Evolutionary conservation across 768 basidiomycete genomes (phyloP).

Genomic region (Lactarius trivialis): DNA sequence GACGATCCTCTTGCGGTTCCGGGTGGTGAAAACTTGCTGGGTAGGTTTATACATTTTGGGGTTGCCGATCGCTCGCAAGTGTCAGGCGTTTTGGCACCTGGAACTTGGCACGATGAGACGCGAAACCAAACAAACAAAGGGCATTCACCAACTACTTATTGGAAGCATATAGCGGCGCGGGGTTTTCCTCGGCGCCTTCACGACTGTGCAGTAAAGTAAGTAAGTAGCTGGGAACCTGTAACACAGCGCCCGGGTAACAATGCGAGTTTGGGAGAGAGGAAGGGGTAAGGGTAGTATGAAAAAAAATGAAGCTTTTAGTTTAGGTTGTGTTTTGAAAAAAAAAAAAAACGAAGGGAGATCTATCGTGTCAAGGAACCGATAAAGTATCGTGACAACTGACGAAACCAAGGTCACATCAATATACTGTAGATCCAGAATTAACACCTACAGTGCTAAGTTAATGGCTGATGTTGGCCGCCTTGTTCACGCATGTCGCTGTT

Average conservation of each 20-base stretch:
- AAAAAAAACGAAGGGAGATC: conserved; percentile 3
- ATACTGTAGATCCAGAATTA: background rate
- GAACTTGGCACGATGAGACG: conserved; percentile 18
- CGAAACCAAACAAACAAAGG: conserved; percentile 4
- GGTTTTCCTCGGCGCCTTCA: conserved; percentile 11
- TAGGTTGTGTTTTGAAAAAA: background rate
- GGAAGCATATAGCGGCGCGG: conserved; percentile 5
- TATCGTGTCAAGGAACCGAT: conserved; percentile 18
- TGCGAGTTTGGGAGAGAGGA: background rate
- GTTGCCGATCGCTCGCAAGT: conserved; percentile 22
- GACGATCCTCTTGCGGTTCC: conserved; percentile 17
- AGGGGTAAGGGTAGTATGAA: background rate
- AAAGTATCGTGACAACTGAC: conserved; percentile 12
- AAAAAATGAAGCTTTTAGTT: conserved; percentile 17
- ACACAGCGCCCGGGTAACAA: conserved; percentile 7
- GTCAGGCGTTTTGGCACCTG: conserved; percentile 16
- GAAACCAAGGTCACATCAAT: conserved; percentile 12
- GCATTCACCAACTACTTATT: background rate
- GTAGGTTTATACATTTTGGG: conserved; percentile 22
- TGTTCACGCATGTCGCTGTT: conserved; percentile 4
- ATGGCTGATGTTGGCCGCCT: conserved; percentile 11
- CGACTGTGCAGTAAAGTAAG: background rate
- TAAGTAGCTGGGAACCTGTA: background rate
- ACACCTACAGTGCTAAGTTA: too few species aligned
- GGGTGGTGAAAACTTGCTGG: conserved; percentile 14